phyloP scores from a whole-genome alignment of 345 rosid genomes.

The Arabis hirsuta region DNA sequence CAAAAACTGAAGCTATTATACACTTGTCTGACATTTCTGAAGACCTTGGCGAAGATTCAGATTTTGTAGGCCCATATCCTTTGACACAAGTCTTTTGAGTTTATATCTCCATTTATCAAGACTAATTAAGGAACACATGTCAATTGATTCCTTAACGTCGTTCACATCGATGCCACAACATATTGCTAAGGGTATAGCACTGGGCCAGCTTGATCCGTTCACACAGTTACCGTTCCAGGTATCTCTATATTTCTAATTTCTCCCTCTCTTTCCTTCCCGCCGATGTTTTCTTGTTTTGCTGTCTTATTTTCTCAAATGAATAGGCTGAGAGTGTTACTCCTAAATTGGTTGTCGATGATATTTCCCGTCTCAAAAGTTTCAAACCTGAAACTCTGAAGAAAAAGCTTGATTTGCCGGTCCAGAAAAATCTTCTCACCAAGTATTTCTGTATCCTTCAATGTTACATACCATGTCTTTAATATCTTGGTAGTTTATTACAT shows the following conservation, averaged over 20 bases:
- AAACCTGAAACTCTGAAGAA: slow-evolving; percentile 61
- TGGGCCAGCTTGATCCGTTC: slow-evolving; percentile 91
- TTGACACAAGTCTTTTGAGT: slow-evolving; percentile 33
- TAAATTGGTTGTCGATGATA: slow-evolving; percentile 37
- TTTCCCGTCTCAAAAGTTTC: slow-evolving; percentile 44
- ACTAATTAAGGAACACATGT: slow-evolving; percentile 22
- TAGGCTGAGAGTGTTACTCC: slow-evolving; percentile 58
- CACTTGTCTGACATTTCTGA: slow-evolving; percentile 60
- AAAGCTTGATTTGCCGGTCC: slow-evolving; percentile 89
- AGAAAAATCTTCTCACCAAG: slow-evolving; percentile 89
- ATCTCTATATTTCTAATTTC: slow-evolving; percentile 22
- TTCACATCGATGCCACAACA: slow-evolving; percentile 66
- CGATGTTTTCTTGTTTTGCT: slow-evolving; percentile 26
- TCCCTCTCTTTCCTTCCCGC: background rate
- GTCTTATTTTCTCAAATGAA: slow-evolving; percentile 16
- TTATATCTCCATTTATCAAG: slow-evolving; percentile 7
- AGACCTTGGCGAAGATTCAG: slow-evolving; percentile 56
- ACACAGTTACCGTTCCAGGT: slow-evolving; percentile 84
- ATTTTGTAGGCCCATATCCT: slow-evolving; percentile 99
- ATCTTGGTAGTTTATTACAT: slow-evolving; percentile 15
- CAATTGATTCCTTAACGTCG: slow-evolving; percentile 53
- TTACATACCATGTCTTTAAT: slow-evolving; percentile 24
- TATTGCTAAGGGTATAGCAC: slow-evolving; percentile 85
- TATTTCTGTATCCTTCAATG: slow-evolving; percentile 87
- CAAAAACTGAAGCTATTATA: slow-evolving; percentile 54